Evolutionary conservation across 768 basidiomycete species (phyloP).

Genomic region (Pulveroboletus ravenelii): DNA sequence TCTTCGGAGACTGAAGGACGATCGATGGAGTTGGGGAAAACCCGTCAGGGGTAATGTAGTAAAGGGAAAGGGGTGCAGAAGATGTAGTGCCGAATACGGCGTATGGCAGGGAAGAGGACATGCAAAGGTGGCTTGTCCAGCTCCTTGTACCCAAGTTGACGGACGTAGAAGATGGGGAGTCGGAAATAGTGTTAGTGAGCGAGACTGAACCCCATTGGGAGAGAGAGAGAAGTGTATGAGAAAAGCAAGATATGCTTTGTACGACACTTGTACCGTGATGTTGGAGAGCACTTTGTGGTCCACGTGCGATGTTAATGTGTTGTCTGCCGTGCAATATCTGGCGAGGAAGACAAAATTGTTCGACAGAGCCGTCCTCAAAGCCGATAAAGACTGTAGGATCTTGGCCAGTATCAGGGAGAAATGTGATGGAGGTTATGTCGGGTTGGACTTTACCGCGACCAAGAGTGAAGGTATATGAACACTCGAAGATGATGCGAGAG

Average conservation of each 20-base stretch:
- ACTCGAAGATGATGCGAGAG: slow-evolving; percentile 47
- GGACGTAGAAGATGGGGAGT: slow-evolving; percentile 20
- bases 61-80: slow-evolving; percentile 51
- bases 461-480: slow-evolving; percentile 37
- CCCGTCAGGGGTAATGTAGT: slow-evolving; percentile 45
- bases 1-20: slow-evolving; percentile 39
- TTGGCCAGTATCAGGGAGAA: slow-evolving; percentile 40
- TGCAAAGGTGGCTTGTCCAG: slow-evolving; percentile 60
- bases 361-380: slow-evolving; percentile 55
- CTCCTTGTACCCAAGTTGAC: slow-evolving; percentile 49
- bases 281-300: slow-evolving; percentile 22
- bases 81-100: slow-evolving; percentile 65
- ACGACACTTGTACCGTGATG: slow-evolving; percentile 45
- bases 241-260: slow-evolving; percentile 51
- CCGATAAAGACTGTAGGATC: slow-evolving; percentile 50
- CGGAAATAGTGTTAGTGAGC: slow-evolving; percentile 29
- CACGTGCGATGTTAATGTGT: slow-evolving; percentile 20
- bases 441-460: slow-evolving; percentile 27
- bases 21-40: slow-evolving; percentile 47
- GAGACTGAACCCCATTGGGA: slow-evolving; percentile 51
- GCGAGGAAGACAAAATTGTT: slow-evolving; percentile 39
- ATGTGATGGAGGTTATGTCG: slow-evolving; percentile 54
- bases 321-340: slow-evolving; percentile 3
- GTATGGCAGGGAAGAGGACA: slow-evolving; percentile 49
- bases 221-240: slow-evolving; percentile 47